Base-by-base conservation (phyloP, 352 stramenopile genomes). In the Hyaloperonospora brassicae region DNA sequence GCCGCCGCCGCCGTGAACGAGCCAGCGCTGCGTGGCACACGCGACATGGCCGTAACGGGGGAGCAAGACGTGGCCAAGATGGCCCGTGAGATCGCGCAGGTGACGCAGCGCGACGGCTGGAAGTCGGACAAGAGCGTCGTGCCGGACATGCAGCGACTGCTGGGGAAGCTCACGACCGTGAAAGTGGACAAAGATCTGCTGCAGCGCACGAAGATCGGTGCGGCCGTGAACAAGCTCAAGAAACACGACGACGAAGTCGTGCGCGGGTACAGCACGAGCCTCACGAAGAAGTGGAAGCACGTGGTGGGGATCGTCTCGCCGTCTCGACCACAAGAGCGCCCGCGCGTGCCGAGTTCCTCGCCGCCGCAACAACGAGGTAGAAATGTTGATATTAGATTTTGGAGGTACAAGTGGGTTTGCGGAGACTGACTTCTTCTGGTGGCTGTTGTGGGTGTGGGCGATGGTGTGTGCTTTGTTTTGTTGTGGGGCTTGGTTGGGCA, bases 181-280 rank as follows among this genome's bases (percentile, higher is more conserved):
- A 72, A 79, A 35, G 81, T 89, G 55, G 79, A 94, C 61, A 73
- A 82, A 34, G 78, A 83, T 10, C 64, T 91, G 52, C 64, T 94
- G 48, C 75, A 86, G 55, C 66, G 70, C 50, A 94, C 81, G 25
- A 76, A 79, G 50, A 89, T 94, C 54, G 84, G 84, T 38, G 78
- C 80, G 23, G 76, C 78, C 54, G 84, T 94, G 35, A 86, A 80
- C 63, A 92, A 92, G 50, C 72, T 92, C 52, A 86, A 80, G 55
- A 94, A 94, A 61, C 84, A 94, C 62, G 59, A 85, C 17, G 84
- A 94, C 49, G 72, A 89, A 24, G 64, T 91, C 52, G 75, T 94
- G 41, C 70, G 72, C 34, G 81, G 78, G 22, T 94, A 94, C 66
- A 90, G 79, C 44, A 59, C 69, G 13, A 89, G 63, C n/a, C 68